These are phyloP conservation scores for Neoarthrinium moseri DNA, from an alignment of 2,329 filamentous ascomycete species.

Conservation along the genomic window DNA sequence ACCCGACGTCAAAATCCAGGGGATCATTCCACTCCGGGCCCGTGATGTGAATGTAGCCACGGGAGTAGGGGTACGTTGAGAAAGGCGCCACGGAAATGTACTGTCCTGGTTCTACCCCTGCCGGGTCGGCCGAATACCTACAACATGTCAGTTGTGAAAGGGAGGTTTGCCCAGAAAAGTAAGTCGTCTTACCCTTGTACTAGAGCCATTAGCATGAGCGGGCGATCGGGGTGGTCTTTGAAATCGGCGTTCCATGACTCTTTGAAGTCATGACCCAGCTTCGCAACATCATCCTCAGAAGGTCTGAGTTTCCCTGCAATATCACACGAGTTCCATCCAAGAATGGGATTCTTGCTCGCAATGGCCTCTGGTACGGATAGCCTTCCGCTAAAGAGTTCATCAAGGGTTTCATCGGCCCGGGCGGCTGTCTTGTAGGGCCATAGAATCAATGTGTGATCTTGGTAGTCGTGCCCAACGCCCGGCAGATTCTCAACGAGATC, in stretches of 20 bases:
- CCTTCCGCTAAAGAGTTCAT: slow-evolving; percentile 26
- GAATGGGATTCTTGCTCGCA: slow-evolving; percentile 26
- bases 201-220: slow-evolving; percentile 40
- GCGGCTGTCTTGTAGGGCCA: slow-evolving; percentile 49
- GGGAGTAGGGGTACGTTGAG: slow-evolving; percentile 59
- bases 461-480: slow-evolving; percentile 50
- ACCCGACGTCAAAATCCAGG: slow-evolving; percentile 55
- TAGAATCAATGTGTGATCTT: slow-evolving; percentile 48
- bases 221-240: slow-evolving; percentile 33
- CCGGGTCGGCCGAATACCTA: neutral
- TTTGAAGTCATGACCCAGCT: slow-evolving; percentile 48
- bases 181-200: slow-evolving; percentile 30
- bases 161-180: no score
- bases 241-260: slow-evolving; percentile 51
- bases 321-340: slow-evolving; percentile 55
- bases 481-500: slow-evolving; percentile 47
- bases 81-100: slow-evolving; percentile 53
- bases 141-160: neutral
- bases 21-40: slow-evolving; percentile 35
- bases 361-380: slow-evolving; percentile 19
- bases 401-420: slow-evolving; percentile 40
- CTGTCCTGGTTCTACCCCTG: slow-evolving; percentile 22
- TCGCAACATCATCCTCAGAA: slow-evolving; percentile 44
- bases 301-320: slow-evolving; percentile 48
- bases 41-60: slow-evolving; percentile 60